phyloP scores from a whole-genome alignment of 768 basidiomycete genomes.

The Suillus subluteus region DNA sequence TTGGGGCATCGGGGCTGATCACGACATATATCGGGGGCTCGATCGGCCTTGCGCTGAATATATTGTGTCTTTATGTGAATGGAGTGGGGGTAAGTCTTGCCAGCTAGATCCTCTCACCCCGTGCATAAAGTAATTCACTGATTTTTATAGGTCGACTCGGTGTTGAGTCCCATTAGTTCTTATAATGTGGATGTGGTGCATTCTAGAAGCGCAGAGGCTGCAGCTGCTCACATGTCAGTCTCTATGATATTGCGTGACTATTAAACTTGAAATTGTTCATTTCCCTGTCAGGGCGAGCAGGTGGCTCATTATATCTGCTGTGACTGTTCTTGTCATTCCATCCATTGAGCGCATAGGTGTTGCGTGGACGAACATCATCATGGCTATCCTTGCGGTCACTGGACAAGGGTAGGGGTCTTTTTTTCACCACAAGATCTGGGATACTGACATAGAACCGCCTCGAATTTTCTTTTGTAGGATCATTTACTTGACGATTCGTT shows the following conservation, averaged over 20 bases:
- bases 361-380: slow-evolving; percentile 44
- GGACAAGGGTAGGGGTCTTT: slow-evolving; percentile 49
- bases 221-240: slow-evolving; percentile 54
- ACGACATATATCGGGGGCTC: slow-evolving; percentile 49
- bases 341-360: slow-evolving; percentile 53
- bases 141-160: neutral
- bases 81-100: slow-evolving; percentile 54
- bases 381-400: slow-evolving; percentile 47
- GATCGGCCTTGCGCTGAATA: slow-evolving; percentile 48
- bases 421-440: neutral
- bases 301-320: slow-evolving; percentile 45
- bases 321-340: slow-evolving; percentile 52
- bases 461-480: slow-evolving; percentile 35
- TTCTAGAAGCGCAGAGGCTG: slow-evolving; percentile 12
- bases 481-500: slow-evolving; percentile 47
- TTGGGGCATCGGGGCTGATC: slow-evolving; percentile 48
- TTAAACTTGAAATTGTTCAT: neutral
- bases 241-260: neutral
- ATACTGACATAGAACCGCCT: neutral
- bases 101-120: neutral
- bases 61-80: slow-evolving; percentile 59
- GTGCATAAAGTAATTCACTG: neutral
- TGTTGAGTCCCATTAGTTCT: neutral
- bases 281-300: slow-evolving; percentile 46
- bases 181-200: neutral